A percentile compares a stretch with the other conserved stretches of the same genome.
Conservation (phyloP, 1,284 basidiomycete genomes). For the Serendipita sp. region DNA sequence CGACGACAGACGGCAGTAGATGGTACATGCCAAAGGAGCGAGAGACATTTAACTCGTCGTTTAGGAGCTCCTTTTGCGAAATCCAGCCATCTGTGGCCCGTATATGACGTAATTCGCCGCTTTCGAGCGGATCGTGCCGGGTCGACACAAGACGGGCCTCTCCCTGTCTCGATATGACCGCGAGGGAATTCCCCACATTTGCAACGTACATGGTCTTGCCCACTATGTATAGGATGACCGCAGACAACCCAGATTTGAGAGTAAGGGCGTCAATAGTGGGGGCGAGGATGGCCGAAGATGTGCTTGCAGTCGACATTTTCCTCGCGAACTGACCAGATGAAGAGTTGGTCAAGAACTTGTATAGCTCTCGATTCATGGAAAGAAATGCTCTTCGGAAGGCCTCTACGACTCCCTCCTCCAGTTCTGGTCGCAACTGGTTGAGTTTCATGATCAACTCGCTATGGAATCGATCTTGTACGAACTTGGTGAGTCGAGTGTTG, state of each 20-base stretch:
- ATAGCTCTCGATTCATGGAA: constrained; percentile 64
- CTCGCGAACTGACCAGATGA: constrained; percentile 25
- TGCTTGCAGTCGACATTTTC: constrained; percentile 57
- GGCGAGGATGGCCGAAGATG: constrained; percentile 23
- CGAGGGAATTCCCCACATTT: constrained; percentile 81
- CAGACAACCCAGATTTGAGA: constrained; percentile 70
- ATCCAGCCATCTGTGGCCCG: constrained; percentile 92
- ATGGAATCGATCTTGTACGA: constrained; percentile 68
- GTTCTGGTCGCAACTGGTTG: constrained; percentile 30
- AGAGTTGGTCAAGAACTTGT: constrained; percentile 42
- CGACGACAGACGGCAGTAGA: constrained; percentile 82
- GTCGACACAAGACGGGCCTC: constrained; percentile 63
- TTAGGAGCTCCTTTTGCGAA: constrained; percentile 83
- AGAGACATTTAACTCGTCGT: constrained; percentile 85
- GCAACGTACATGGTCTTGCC: constrained; percentile 78
- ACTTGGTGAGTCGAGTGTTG: constrained; percentile 58
- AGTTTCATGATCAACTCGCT: constrained; percentile 47
- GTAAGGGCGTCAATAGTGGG: constrained; percentile 15
- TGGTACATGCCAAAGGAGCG: constrained; percentile 92
- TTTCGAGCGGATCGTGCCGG: constrained; percentile 85
- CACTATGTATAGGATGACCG: constrained; percentile 75
- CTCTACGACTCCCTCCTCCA: constrained; percentile 49
- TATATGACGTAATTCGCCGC: constrained; percentile 73
- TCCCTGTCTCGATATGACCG: constrained; percentile 77
- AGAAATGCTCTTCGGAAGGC: constrained; percentile 79